A percentile compares a stretch with the other conserved stretches of the same genome.
Conservation (phyloP, 1,284 basidiomycete species). For the Ustilago lituana region DNA sequence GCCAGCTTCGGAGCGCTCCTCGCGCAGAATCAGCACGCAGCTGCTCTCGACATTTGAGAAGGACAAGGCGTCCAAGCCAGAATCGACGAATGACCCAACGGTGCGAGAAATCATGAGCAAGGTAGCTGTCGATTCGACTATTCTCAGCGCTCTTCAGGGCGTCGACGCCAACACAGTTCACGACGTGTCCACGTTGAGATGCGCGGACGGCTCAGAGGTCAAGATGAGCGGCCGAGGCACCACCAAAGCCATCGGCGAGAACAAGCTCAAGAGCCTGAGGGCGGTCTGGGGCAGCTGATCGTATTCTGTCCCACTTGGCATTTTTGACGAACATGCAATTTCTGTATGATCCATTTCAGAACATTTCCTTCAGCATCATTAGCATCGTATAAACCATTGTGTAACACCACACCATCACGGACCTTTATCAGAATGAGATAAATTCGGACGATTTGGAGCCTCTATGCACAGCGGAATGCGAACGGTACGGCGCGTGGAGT, state of each 20-base stretch:
- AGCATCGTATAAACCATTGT: constrained; percentile 3
- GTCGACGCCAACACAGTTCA: constrained; percentile 5
- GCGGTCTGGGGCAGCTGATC: constrained; percentile 55
- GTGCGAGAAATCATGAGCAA: constrained; percentile 40
- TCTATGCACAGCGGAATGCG: too few species aligned
- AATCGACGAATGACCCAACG: constrained; percentile 5
- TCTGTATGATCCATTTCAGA: too few species aligned
- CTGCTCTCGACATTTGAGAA: constrained; percentile 42
- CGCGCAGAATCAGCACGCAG: constrained; percentile 33
- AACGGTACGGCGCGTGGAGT: too few species aligned
- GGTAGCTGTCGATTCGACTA: constrained; percentile 41
- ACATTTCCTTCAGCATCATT: background rate
- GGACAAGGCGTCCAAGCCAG: constrained; percentile 1
- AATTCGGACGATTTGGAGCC: background rate
- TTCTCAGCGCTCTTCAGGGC: constrained; percentile 25
- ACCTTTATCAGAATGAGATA: constrained; percentile 9
- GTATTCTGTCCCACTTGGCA: background rate
- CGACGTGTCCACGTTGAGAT: constrained; percentile 21
- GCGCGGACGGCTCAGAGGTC: constrained; percentile 27
- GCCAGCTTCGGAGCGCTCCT: constrained; percentile 13
- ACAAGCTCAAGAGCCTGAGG: constrained; percentile 49
- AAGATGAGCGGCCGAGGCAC: constrained; percentile 57
- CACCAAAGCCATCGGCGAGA: constrained; percentile 55
- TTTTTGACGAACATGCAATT: too few species aligned
- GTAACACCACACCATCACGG: constrained; percentile 6